Conservation (phyloP, 2,329 filamentous ascomycete genomes). For the Aspergillus aculeatinus region DNA sequence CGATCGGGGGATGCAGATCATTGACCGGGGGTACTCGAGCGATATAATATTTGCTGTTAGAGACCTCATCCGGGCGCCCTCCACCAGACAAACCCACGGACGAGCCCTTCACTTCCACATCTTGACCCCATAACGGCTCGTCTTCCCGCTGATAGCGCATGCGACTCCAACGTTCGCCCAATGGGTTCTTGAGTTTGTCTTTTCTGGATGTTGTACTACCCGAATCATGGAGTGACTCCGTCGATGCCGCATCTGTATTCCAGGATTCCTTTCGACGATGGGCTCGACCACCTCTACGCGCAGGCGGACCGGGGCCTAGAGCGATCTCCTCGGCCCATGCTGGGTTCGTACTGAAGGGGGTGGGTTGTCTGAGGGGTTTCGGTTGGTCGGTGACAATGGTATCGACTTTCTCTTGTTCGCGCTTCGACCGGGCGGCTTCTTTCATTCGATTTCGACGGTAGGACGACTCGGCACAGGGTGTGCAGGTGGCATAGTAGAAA, state of each 20-base stretch:
- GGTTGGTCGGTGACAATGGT: constrained; percentile 63
- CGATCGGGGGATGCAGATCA: constrained; percentile 80
- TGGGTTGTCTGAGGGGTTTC: constrained; percentile 71
- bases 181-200: constrained; percentile 46
- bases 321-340: constrained; percentile 86
- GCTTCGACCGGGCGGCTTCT: constrained; percentile 66
- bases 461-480: constrained; percentile 66
- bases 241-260: constrained; percentile 56
- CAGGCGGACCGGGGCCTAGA: constrained; percentile 72
- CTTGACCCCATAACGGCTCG: constrained; percentile 78
- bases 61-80: constrained; percentile 35
- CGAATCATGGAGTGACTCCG: constrained; percentile 30
- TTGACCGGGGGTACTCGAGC: constrained; percentile 72
- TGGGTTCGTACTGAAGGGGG: constrained; percentile 79
- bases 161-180: constrained; percentile 69
- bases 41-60: constrained; percentile 59
- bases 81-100: constrained; percentile 51
- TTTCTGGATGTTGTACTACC: constrained; percentile 36
- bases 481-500: constrained; percentile 52
- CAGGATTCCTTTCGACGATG: constrained; percentile 54
- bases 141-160: constrained; percentile 83
- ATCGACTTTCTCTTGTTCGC: constrained; percentile 64
- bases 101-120: constrained; percentile 53
- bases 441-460: constrained; percentile 69
- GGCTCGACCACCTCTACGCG: constrained; percentile 54